Evolutionary conservation across 2,329 filamentous ascomycete genomes (phyloP).

Genomic region (Xylaria arbuscula): DNA sequence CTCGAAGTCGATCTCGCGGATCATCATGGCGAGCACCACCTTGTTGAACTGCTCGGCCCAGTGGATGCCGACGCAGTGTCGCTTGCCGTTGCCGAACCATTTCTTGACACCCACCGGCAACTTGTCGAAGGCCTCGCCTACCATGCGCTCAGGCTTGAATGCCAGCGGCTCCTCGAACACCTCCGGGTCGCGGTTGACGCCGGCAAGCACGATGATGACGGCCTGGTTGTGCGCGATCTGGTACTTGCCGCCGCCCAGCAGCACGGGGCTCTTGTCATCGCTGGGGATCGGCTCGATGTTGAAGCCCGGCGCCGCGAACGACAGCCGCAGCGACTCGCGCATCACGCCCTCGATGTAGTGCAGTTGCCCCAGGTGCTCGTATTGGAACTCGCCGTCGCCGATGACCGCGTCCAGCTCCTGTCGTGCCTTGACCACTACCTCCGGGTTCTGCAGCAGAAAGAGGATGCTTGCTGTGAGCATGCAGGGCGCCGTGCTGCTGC

Average conservation of each 20-base stretch:
- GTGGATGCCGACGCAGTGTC: slow-evolving; percentile 63
- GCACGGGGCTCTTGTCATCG: slow-evolving; percentile 56
- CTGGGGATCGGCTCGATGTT: slow-evolving; percentile 62
- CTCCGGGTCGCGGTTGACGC: slow-evolving; percentile 61
- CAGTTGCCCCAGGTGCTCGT: slow-evolving; percentile 63
- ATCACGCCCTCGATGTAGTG: slow-evolving; percentile 66
- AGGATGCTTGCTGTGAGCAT: slow-evolving; percentile 60
- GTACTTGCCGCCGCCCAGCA: slow-evolving; percentile 61
- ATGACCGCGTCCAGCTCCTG: slow-evolving; percentile 65
- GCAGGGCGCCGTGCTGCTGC: slow-evolving; percentile 62
- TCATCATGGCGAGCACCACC: slow-evolving; percentile 56
- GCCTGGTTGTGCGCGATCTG: slow-evolving; percentile 60
- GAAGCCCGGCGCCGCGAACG: slow-evolving; percentile 65
- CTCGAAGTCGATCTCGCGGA: slow-evolving; percentile 60
- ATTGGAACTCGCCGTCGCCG: slow-evolving; percentile 56
- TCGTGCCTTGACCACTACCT: slow-evolving; percentile 60
- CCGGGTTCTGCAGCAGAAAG: slow-evolving; percentile 63
- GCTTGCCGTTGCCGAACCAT: slow-evolving; percentile 64
- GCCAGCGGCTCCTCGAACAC: slow-evolving; percentile 60
- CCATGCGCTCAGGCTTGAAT: slow-evolving; percentile 62
- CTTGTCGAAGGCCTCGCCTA: slow-evolving; percentile 56
- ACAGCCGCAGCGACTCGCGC: slow-evolving; percentile 65
- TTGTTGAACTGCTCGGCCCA: slow-evolving; percentile 61
- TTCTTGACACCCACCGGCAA: slow-evolving; percentile 60
- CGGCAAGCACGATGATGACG: slow-evolving; percentile 62